Base-by-base conservation (phyloP, 352 stramenopile species). In the Globisporangium megalacanthum region DNA sequence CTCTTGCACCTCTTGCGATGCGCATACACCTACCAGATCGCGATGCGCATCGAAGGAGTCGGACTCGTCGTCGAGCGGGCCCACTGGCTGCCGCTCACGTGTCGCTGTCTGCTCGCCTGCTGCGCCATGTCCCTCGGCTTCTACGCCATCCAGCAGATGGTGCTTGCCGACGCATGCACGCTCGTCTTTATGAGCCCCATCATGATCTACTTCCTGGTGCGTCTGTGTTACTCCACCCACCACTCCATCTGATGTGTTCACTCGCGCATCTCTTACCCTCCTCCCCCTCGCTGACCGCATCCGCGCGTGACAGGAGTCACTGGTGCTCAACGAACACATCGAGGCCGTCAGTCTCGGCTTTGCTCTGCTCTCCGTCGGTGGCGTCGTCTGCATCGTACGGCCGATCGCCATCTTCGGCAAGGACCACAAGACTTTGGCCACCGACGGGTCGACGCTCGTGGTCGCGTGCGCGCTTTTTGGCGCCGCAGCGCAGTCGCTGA, bases 111-210 rank as follows among this genome's bases (percentile, higher is more conserved):
- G 31, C 69, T 73, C 25, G 83, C 80, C 8, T 92, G 88, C 29
- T 64, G 62, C 45, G 68, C 69, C 25, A 78, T 81, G 69, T 63
- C 66, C 6, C 49, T 89, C 15, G 58, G 62, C n/a, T 74, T 87
- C 33, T 72, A 83, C 63, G 70, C 77, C 20, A 75, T 89, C 54
- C 61, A 78, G 37, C 66, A 79, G 39, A 67, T 89, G 61, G 68
- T 78, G 37, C 62, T 88, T 9, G 79, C 77, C 13, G 83, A 92
- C 54, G 82, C 77, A 9, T 85, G 69, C 15, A 71, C 77, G 33
- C 72, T 92, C 33, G 72, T 85, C n/a, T 86, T 83, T 42, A 75
- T 71, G 36, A 89, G 75, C 36, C 82, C 82, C 9, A 56, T 92
- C 37, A 66, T 86, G 39, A 83, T 66, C 0, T 88, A 83, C 52